Evolutionary conservation across 2,329 filamentous ascomycete genomes (phyloP).

Genomic region (Reticulascus tulasneorum): DNA sequence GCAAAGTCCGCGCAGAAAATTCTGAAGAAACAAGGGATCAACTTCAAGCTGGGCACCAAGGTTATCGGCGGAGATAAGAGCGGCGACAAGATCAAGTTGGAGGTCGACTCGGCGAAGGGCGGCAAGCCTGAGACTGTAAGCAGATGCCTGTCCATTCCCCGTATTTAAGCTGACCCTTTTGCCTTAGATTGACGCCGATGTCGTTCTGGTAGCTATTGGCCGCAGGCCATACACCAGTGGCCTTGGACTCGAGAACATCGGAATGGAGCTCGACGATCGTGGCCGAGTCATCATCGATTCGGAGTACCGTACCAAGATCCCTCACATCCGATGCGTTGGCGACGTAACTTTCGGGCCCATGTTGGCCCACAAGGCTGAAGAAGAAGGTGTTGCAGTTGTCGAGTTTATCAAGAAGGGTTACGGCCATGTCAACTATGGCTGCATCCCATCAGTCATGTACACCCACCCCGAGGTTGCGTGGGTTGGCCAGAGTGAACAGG

Average conservation of each 20-base stretch:
- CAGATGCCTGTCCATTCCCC: conserved; percentile 8
- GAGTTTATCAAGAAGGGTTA: conserved; percentile 98
- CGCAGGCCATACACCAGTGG: conserved; percentile 91
- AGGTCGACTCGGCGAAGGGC: conserved; percentile 89
- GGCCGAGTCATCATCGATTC: conserved; percentile 96
- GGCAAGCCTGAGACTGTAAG: conserved; percentile 88
- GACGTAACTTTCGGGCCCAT: conserved; percentile 97
- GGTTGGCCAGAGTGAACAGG: conserved; percentile 97
- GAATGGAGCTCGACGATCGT: conserved; percentile 85
- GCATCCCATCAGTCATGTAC: conserved; percentile 99
- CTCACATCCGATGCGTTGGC: conserved; percentile 94
- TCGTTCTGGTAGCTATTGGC: conserved; percentile 94
- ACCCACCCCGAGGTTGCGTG: conserved; percentile 97
- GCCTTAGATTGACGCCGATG: conserved; percentile 78
- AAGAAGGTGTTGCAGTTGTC: conserved; percentile 90
- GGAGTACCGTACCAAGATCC: conserved; percentile 96
- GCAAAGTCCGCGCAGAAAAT: conserved; percentile 90
- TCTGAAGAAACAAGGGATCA: conserved; percentile 91
- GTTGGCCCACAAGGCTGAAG: conserved; percentile 99
- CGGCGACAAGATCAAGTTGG: conserved; percentile 73
- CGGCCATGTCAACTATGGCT: conserved; percentile 97
- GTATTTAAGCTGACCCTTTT: conserved; percentile 9
- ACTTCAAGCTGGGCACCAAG: conserved; percentile 98
- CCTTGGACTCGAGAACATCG: conserved; percentile 90
- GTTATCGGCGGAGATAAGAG: conserved; percentile 79